Conservation (phyloP, 352 stramenopile genomes). For the Phytophthora lateralis region DNA sequence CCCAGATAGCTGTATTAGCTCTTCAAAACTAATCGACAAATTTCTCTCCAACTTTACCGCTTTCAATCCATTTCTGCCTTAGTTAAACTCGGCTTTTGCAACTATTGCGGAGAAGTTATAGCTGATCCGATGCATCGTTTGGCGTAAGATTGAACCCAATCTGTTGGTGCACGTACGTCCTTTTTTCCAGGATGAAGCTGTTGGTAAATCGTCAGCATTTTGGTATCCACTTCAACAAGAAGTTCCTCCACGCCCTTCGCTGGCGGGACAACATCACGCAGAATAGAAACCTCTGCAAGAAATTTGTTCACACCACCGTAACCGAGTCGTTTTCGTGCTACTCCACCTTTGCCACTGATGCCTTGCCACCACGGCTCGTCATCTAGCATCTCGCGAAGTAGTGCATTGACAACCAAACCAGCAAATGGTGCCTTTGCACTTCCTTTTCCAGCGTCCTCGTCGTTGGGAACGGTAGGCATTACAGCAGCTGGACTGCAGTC, state of each 20-base stretch:
- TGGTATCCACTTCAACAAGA: constrained; percentile 42
- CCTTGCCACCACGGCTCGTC: constrained; percentile 71
- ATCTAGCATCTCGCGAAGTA: constrained; percentile 63
- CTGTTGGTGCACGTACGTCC: constrained; percentile 23
- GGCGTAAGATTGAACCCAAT: constrained; percentile 36
- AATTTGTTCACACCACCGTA: constrained; percentile 74
- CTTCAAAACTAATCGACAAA: constrained; percentile 13
- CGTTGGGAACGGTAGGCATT: background rate
- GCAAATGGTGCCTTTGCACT: constrained; percentile 37
- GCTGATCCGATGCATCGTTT: constrained; percentile 21
- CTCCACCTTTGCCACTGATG: constrained; percentile 36
- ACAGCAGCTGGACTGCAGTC: constrained; percentile 30
- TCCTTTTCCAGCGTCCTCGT: constrained; percentile 7
- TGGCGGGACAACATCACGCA: constrained; percentile 43
- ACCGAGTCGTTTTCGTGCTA: constrained; percentile 49
- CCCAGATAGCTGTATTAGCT: constrained; percentile 5
- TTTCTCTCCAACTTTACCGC: background rate
- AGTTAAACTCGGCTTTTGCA: background rate
- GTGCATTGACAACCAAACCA: constrained; percentile 51
- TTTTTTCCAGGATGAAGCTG: constrained; percentile 68
- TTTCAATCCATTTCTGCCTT: background rate
- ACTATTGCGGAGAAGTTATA: constrained; percentile 10
- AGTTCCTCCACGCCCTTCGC: constrained; percentile 44
- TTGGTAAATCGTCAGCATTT: constrained; percentile 55
- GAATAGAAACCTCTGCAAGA: constrained; percentile 61